Evolutionary conservation across 2,329 filamentous ascomycete species (phyloP).

Genomic region (Neonectria neomacrospora): DNA sequence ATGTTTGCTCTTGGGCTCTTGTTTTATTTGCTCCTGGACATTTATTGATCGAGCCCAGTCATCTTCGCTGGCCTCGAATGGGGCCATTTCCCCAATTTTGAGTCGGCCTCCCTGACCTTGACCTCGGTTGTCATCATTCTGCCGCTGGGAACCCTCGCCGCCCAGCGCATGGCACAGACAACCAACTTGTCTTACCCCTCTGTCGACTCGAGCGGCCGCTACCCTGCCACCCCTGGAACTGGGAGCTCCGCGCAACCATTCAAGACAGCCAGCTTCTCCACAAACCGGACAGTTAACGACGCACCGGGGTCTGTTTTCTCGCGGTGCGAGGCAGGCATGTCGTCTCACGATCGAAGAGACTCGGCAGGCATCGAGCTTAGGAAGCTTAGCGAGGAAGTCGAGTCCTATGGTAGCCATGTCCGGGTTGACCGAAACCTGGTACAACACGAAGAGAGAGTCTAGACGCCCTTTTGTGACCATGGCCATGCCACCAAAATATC

Average conservation of each 20-base stretch:
- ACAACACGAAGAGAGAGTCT: slow-evolving; percentile 48
- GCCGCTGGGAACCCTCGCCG: slow-evolving; percentile 63
- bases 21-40: not conserved
- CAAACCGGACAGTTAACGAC: slow-evolving; percentile 28
- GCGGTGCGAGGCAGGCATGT: slow-evolving; percentile 39
- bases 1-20: slow-evolving; percentile 31
- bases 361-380: slow-evolving; percentile 49
- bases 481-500: slow-evolving; percentile 1
- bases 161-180: slow-evolving; percentile 56
- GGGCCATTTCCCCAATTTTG: slow-evolving; percentile 55
- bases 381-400: slow-evolving; percentile 42
- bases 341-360: slow-evolving; percentile 37
- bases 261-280: slow-evolving; percentile 39
- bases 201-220: slow-evolving; percentile 30
- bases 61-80: slow-evolving; percentile 63
- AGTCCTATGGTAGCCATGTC: slow-evolving; percentile 35
- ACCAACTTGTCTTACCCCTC: slow-evolving; percentile 36
- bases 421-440: slow-evolving; percentile 46
- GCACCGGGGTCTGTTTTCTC: slow-evolving; percentile 41
- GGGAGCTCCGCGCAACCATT: slow-evolving; percentile 35
- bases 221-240: slow-evolving; percentile 23
- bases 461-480: slow-evolving; percentile 25
- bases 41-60: slow-evolving; percentile 48
- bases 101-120: slow-evolving; percentile 60
- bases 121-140: slow-evolving; percentile 63